A percentile compares a stretch with the other conserved stretches of the same genome.
Evolutionary conservation across 495 filamentous ascomycete species (phyloP).

Genomic region (Penicillium mononematosum): DNA sequence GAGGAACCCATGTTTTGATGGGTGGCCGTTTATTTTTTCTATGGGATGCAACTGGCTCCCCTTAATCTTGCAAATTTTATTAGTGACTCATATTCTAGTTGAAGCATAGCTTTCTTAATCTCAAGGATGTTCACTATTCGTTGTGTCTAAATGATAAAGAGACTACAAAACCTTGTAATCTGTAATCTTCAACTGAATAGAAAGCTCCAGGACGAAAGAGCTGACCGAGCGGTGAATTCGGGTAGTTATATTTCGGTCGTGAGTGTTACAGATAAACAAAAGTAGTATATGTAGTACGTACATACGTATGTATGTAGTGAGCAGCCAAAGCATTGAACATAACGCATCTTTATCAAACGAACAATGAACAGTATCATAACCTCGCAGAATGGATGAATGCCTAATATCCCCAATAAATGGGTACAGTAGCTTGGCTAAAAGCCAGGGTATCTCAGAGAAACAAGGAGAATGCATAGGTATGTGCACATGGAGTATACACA

Average conservation of each 20-base stretch:
- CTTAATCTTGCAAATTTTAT: constrained; percentile 9
- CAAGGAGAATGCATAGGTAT: constrained; percentile 9
- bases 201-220: neutral
- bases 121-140: neutral
- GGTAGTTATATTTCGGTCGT: neutral
- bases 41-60: constrained; percentile 6
- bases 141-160: neutral
- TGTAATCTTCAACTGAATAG: neutral
- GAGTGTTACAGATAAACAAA: neutral
- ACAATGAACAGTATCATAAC: neutral
- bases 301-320: neutral
- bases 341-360: constrained; percentile 2
- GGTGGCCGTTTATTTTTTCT: neutral
- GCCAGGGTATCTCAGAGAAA: constrained; percentile 15
- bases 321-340: neutral
- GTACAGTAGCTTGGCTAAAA: constrained; percentile 3
- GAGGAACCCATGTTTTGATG: neutral
- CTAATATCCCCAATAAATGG: constrained; percentile 1
- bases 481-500: constrained; percentile 17
- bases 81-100: constrained; percentile 12
- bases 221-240: neutral
- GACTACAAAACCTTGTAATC: neutral
- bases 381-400: neutral
- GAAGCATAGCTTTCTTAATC: constrained; percentile 9
- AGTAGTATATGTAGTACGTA: neutral